Base-by-base conservation (phyloP, 129 eudicot genomes). In the Escallonia herrerae region DNA sequence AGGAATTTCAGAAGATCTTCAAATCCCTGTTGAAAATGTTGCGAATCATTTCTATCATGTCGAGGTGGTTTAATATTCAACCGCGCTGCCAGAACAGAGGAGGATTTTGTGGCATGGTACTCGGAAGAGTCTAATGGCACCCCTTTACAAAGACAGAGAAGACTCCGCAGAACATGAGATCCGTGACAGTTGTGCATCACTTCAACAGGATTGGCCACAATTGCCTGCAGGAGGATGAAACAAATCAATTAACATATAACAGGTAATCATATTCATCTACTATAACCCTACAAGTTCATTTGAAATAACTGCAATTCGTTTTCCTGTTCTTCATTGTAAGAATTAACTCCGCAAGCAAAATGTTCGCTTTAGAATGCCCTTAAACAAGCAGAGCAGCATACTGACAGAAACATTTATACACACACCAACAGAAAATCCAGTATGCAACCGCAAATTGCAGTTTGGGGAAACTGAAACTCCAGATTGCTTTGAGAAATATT, bases 121-220 rank as follows among this genome's bases (percentile, higher is more conserved):
- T 93, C 96, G 5, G 90, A 60, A 43, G 96, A 82, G 59, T 89
- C 89, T 58, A 87, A 74, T 0, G 91, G 84, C 42, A 76, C 82
- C 72, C 99, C 99, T 93, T 86, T 81, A 74, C 96, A 93, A 5
- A 93, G 82, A 76, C 95, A 86, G 15, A 93, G 77, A 71, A 93
- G 86, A 71, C 95, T 88, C 62, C 99, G 80, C 58, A 93, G 87
- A 66, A 93, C 99, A 80, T 93, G 99, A 49, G 99, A 93, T 56
- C 96, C 99, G 76, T 93, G 70, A 65, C 95, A 82, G 74, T 83
- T 81, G 70, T 86, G 80, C 96, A 89, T 86, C 63, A 93, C 77
- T 53, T 83, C 91, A 71, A 89, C 84, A 62, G 96, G 91, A 73
- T 75, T 86, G 38, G 48, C 74, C 71, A 84, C 93, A 60, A 89